phyloP scores from a whole-genome alignment of 2,329 filamentous ascomycete genomes.

The Macrophomina pseudophaseolina region DNA sequence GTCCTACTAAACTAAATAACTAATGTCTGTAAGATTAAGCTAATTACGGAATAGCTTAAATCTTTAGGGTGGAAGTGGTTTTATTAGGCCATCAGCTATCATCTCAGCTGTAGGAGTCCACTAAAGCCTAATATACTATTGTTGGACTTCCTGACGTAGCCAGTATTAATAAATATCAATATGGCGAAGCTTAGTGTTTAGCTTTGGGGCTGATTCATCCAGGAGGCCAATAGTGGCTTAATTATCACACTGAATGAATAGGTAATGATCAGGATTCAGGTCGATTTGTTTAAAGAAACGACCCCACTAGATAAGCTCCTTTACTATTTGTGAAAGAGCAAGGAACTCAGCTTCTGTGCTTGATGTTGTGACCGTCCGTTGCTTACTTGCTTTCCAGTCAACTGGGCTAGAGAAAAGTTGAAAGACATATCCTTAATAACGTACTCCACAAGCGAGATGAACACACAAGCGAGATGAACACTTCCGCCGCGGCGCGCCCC shows the following conservation, averaged over 20 bases:
- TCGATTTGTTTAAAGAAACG: conserved; percentile 30
- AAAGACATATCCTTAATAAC: conserved; percentile 35
- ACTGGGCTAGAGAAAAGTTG: conserved; percentile 31
- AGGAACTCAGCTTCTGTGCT: conserved; percentile 34
- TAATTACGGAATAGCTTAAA: no score
- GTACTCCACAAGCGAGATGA: no score
- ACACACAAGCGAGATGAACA: no score
- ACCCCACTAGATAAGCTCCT: conserved; percentile 27
- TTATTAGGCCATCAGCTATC: no score
- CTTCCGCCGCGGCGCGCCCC: no score
- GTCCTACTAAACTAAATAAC: no score
- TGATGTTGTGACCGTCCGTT: conserved; percentile 31
- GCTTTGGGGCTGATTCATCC: conserved; percentile 25
- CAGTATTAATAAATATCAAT: conserved; percentile 27
- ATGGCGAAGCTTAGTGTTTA: conserved; percentile 25
- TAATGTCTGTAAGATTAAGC: no score
- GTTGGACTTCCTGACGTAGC: no score
- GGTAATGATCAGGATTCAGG: conserved; percentile 12
- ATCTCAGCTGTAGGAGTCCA: no score
- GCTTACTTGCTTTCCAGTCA: conserved; percentile 30
- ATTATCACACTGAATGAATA: conserved; percentile 23
- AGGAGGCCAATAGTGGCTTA: background rate
- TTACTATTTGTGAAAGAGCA: conserved; percentile 23
- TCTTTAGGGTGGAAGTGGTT: no score
- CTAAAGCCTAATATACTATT: no score